Conservation (phyloP, 164 flowering plant species). For the Litsea cubeba region DNA sequence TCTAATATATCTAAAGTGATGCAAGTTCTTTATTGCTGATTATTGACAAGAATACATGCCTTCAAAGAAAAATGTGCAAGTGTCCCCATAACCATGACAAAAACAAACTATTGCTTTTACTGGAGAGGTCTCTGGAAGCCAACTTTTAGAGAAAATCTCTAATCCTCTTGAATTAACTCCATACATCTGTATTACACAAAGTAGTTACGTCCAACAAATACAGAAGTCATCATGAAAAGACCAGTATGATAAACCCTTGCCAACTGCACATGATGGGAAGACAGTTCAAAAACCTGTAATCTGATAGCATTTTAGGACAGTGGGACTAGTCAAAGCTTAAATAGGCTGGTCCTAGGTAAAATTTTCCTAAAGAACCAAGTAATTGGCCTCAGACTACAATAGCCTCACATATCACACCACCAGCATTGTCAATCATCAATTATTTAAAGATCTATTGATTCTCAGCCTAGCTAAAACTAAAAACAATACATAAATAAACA, state of each 20-base stretch:
- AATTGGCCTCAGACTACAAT: too few relatives aligned
- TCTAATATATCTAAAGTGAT: neutral
- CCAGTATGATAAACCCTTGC: neutral
- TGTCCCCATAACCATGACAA: constrained; percentile 99
- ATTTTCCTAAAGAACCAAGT: too few relatives aligned
- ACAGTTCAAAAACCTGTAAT: too few relatives aligned
- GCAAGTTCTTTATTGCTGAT: neutral
- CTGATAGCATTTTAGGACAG: too few relatives aligned
- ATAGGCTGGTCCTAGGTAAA: too few relatives aligned
- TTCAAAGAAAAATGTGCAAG: constrained; percentile 96
- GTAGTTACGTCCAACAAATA: neutral
- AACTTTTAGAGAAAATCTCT: constrained; percentile 77
- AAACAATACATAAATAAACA: too few relatives aligned
- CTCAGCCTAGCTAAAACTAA: too few relatives aligned
- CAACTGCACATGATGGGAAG: neutral
- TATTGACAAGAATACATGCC: constrained; percentile 44
- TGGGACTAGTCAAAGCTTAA: too few relatives aligned
- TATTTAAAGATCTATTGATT: too few relatives aligned
- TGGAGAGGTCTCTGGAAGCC: constrained; percentile 65
- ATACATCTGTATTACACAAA: constrained; percentile 46
- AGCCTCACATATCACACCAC: too few relatives aligned
- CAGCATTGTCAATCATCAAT: too few relatives aligned
- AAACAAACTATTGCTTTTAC: constrained; percentile 69
- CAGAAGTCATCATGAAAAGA: neutral
- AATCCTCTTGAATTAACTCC: constrained; percentile 84